Evolutionary conservation across 768 basidiomycete species (phyloP), one percentile per base, ranked within the genome.

Genomic region (Serendipita sp.): DNA sequence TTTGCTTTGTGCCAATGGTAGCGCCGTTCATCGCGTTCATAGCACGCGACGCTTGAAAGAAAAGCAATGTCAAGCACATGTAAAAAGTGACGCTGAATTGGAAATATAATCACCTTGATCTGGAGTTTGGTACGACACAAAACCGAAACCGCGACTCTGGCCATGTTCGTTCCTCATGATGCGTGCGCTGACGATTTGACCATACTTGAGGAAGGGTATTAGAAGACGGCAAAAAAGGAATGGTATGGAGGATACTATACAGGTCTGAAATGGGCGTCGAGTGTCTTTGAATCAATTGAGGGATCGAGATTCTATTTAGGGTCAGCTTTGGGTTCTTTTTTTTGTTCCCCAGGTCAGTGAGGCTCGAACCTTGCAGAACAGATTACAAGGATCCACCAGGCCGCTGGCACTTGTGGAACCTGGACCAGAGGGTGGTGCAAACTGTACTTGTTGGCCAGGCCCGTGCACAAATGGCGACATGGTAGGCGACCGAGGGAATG

Each of bases 161-260:
- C 88, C 86, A 64, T 65, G 73, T 69, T 93, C 90, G 67, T 88
- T 90, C 24, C 88, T 82, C 92, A 94, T 93, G 43, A 94, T 90
- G 64, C 91, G 85, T 48, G 92, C 92, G 74, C 90, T 92, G 65
- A 92, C 88, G 66, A 94, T 92, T 74, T 86, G 83, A 42, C 92
- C 92, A 71, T 84, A 95, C 86, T 91, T n/a, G n/a, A n/a, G n/a
- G 67, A 16, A 64, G 42, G 61, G 68, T 65, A 65, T 65, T 64
- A 61, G 5, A 5, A 38, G 30, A 45, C 34, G 20, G 42, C 51
- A 48, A 4, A 43, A 63, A 24, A 62, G 41, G 41, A 66, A 43
- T 5, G 45, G 31, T 33, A 33, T 61, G 61, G 53, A 30, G 11
- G 30, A 26, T 67, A 48, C 61, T 77, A 67, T 74, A 88, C 88